Evolutionary conservation across 495 filamentous ascomycete genomes (phyloP), one percentile per base, ranked within the genome.

Genomic region (Daldinia loculata): DNA sequence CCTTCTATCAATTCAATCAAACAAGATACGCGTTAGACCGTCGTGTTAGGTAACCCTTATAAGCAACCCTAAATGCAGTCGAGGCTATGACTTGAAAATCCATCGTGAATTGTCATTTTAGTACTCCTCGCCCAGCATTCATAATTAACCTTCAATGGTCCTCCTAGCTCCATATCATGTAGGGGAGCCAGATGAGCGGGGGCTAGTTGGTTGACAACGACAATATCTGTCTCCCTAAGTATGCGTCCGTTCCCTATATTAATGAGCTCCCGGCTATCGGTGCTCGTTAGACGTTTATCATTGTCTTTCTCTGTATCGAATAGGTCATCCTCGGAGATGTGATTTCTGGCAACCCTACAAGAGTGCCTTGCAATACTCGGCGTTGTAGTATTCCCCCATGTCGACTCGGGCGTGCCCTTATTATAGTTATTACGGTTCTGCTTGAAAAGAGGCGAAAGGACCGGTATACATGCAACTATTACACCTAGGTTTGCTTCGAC

Each of bases 401-500:
- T 58, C 2, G 51, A 52, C 32, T 11, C 12, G 0, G 24, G 0
- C 4, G 50, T 39, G 62, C 52, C 45, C 19, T 69, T 67, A 32
- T 52, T 60, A 11, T 70, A 64, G 11, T 78, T 77, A 17, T 76
- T 74, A 51, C 57, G 67, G 56, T 81, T 81, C 56, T 80, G 76
- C 50, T 75, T 82, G 75, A 87, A 79, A 14, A 87, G 75, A 12
- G 85, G 85, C 0, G 83, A 80, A 64, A 86, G 82, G 15, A 84
- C 81, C 32, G 84, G 85, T 14, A 87, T 71, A 65, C 79, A 85
- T 43, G 81, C 74, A 57, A 85, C 75, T 29, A 87, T 81, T 24
- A 86, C 80, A 5, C 85, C 86, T 3, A 88, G 72, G 63, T 84
- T 84, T 66, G 80, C 78, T 61, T 88, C 85, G 4, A 87, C 75